These are phyloP conservation scores for Tolypocladium amazonense DNA, from an alignment of 2,329 filamentous ascomycete species.

Conservation along the genomic window DNA sequence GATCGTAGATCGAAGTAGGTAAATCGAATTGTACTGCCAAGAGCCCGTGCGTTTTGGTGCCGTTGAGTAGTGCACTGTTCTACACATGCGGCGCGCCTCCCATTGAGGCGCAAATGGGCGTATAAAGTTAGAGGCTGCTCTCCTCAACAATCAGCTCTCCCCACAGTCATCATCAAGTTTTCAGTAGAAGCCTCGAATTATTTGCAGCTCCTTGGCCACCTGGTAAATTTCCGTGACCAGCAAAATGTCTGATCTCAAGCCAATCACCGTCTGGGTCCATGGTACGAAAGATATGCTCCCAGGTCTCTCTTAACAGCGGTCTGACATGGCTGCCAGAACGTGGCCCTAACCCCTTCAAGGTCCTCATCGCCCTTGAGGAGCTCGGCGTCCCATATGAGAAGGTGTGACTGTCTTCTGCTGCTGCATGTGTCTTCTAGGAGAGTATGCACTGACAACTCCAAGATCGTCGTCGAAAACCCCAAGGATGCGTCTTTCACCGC, in stretches of 20 bases:
- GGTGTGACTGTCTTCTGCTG: slow-evolving; percentile 3
- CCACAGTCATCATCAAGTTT: not conserved
- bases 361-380: slow-evolving; percentile 23
- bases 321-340: slow-evolving; percentile 3
- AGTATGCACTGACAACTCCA: not conserved
- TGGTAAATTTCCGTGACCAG: not conserved
- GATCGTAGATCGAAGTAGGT: not conserved
- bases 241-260: slow-evolving; percentile 7
- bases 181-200: not conserved
- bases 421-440: not conserved
- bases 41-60: not conserved
- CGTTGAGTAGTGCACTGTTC: not conserved
- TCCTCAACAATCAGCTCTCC: not conserved
- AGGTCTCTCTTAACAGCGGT: no score
- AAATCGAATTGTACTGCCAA: not conserved
- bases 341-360: slow-evolving; percentile 22
- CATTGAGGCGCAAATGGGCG: not conserved
- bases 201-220: not conserved
- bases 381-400: slow-evolving; percentile 23
- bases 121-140: not conserved
- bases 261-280: slow-evolving; percentile 9
- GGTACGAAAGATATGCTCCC: not conserved
- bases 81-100: not conserved
- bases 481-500: slow-evolving; percentile 12
- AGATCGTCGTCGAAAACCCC: slow-evolving; percentile 12